Evolutionary conservation across 768 basidiomycete species (phyloP).

Genomic region (Suillus lakei): DNA sequence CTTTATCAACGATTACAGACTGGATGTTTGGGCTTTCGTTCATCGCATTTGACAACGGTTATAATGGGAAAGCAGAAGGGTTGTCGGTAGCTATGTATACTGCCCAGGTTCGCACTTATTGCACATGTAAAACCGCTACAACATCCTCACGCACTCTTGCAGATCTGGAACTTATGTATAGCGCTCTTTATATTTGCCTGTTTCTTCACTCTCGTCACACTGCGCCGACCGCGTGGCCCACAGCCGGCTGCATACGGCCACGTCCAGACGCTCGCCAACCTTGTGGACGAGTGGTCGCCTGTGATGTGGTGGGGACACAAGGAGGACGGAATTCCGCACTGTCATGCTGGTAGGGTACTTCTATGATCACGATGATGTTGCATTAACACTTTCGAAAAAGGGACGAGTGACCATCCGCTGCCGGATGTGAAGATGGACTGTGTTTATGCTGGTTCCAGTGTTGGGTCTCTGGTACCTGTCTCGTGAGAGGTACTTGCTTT

Average conservation of each 20-base stretch:
- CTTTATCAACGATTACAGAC: slow-evolving; percentile 15
- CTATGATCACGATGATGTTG: background rate
- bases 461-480: background rate
- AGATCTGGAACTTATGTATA: slow-evolving; percentile 32
- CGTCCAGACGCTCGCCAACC: slow-evolving; percentile 37
- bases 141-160: background rate
- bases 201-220: slow-evolving; percentile 18
- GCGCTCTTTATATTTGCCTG: slow-evolving; percentile 26
- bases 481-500: background rate
- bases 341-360: slow-evolving; percentile 23
- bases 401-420: slow-evolving; percentile 19
- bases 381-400: background rate
- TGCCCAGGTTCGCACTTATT: slow-evolving; percentile 22
- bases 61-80: slow-evolving; percentile 17
- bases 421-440: slow-evolving; percentile 23
- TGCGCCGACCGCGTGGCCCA: slow-evolving; percentile 23
- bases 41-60: slow-evolving; percentile 23
- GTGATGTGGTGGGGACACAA: slow-evolving; percentile 40
- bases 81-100: slow-evolving; percentile 23
- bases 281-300: slow-evolving; percentile 40
- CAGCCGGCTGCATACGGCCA: slow-evolving; percentile 40
- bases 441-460: slow-evolving; percentile 20
- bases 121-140: background rate
- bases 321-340: slow-evolving; percentile 1
- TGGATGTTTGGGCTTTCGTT: slow-evolving; percentile 38